These are phyloP conservation scores for Angophora floribunda DNA, from an alignment of 345 rosid species.

Conservation along the genomic window DNA sequence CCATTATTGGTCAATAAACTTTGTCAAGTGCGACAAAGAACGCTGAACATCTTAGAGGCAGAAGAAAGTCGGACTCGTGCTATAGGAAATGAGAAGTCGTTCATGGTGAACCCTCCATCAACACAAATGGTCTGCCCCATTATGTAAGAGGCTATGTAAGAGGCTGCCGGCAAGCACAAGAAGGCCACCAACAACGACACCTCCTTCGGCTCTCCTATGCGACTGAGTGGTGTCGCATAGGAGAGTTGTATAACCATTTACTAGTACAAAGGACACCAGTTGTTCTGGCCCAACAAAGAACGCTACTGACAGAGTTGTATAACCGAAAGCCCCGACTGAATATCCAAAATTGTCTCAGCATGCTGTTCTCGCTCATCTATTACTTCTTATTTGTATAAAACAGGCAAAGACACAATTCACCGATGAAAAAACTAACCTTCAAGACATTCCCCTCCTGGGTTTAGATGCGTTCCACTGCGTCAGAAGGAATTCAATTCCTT, in stretches of 20 bases:
- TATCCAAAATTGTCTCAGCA: not conserved
- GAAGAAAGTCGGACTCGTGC: not conserved
- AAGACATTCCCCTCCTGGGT: constrained; percentile 20
- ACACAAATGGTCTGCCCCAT: constrained; percentile 42
- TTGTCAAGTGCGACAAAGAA: not conserved
- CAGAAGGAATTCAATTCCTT: constrained; percentile 49
- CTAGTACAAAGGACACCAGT: not conserved
- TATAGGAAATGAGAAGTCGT: not conserved
- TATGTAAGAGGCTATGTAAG: constrained; percentile 58
- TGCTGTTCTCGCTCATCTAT: not conserved
- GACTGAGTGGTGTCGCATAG: constrained; percentile 42
- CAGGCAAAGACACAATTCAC: not conserved
- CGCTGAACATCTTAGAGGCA: not conserved
- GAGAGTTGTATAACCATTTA: no score
- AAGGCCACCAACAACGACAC: constrained; percentile 42
- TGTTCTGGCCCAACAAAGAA: not conserved
- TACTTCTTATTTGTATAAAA: not conserved
- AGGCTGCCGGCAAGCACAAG: constrained; percentile 53
- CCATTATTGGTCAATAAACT: not conserved
- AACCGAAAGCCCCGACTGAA: not conserved
- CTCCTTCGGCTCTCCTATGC: constrained; percentile 39
- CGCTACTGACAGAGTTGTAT: not conserved
- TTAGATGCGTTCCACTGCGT: constrained; percentile 32
- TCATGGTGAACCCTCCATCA: not conserved
- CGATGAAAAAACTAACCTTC: constrained; percentile 5